Evolutionary conservation across 1,139 yeast species (phyloP).

Genomic region (Lodderomyces parapsilosis): DNA sequence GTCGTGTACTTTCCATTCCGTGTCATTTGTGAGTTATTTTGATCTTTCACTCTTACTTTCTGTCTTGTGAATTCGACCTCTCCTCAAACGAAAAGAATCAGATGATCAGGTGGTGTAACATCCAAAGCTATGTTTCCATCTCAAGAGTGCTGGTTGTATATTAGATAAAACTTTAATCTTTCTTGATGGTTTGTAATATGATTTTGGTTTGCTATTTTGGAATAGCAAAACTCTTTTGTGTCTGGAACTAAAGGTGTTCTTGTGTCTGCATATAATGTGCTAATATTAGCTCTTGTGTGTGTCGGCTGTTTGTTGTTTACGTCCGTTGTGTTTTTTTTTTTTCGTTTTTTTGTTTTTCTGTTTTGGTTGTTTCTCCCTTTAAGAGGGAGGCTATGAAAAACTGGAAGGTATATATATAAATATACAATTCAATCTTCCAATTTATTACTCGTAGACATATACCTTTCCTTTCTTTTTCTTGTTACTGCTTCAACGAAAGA

Average conservation of each 20-base stretch:
- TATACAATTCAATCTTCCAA: neutral
- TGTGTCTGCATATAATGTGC: neutral
- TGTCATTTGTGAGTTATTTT: neutral
- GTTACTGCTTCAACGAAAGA: neutral
- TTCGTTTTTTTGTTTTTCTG: neutral
- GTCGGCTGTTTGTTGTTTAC: neutral
- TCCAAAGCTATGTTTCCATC: no score
- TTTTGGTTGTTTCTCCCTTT: neutral
- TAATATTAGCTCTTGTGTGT: neutral
- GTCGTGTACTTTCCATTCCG: neutral
- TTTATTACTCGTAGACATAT: neutral
- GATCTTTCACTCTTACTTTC: neutral
- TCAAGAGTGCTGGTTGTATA: no score
- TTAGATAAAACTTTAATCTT: no score
- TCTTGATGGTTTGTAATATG: no score
- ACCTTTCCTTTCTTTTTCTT: neutral
- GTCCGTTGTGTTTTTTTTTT: neutral
- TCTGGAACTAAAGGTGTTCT: no score
- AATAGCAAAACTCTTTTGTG: neutral
- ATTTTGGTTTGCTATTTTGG: no score
- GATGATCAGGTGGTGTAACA: no score
- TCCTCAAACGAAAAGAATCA: no score
- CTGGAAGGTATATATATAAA: neutral
- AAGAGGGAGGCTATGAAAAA: no score
- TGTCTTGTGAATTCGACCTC: neutral